Base-by-base conservation (phyloP, 345 rosid species). In the Clausena lansium region DNA sequence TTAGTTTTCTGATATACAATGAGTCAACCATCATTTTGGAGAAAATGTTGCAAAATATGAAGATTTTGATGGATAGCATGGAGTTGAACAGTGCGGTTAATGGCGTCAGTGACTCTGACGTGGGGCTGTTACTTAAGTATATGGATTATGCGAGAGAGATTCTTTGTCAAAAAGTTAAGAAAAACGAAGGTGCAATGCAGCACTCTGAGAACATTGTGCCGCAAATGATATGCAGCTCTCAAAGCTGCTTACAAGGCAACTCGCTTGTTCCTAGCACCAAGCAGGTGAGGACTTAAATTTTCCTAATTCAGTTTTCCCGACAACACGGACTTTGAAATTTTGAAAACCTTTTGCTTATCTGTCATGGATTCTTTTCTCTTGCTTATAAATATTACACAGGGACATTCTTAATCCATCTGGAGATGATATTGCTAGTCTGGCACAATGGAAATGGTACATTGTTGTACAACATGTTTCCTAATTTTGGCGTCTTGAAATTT, bases 11-110 rank as follows among this genome's bases (percentile, higher is more conserved):
- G 84, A 73, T 90, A 75, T 82, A 83, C 47, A 85, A 85, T 66
- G 85, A 90, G 61, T 88, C 94, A 32, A 76, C 83, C 22, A 59
- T 81, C 45, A 86, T 92, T 78, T 83, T 94, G 85, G 88, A 80
- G 80, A 92, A 83, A 78, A 71, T 91, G 58, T 77, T 88, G 62
- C 82, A 73, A 41, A 89, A 85, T 85, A 78, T 96, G 86, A 87
- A 84, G 77, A 80, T 77, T 70, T 50, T 85, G 71, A 81, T 84
- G 72, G 83, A 85, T 71, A 85, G 83, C 73, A 74, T 76, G 74
- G 82, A 76, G 74, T 82, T 80, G 36, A 80, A 65, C 62, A 77
- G 75, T 70, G 83, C 63, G 14, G 35, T 67, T 50, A 74, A 77
- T 65, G 86, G 86, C 76, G 74, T 72, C 20, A 74, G 68, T 78